A percentile compares a stretch with the other conserved stretches of the same genome.
Conservation (phyloP, 495 filamentous ascomycete genomes). For the Clohesyomyces aquaticus region DNA sequence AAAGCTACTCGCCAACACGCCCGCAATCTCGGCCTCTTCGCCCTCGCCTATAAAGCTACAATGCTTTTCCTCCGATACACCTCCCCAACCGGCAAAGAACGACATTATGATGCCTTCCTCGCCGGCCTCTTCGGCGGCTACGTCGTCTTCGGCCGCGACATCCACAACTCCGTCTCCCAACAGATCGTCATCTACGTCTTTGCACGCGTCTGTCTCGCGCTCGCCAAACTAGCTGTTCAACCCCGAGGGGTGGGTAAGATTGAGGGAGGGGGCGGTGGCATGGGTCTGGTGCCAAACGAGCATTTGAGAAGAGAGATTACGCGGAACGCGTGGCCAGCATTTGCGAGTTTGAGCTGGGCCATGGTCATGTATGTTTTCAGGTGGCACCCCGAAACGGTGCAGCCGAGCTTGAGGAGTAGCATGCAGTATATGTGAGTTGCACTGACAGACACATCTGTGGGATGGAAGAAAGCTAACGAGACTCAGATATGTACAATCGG, state of each 20-base stretch:
- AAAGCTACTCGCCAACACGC: conserved; percentile 90
- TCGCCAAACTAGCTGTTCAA: conserved; percentile 80
- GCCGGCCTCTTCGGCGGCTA: conserved; percentile 93
- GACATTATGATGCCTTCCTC: conserved; percentile 80
- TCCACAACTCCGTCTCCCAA: conserved; percentile 81
- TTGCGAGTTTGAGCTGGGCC: conserved; percentile 87
- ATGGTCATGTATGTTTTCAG: conserved; percentile 94
- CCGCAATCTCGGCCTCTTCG: conserved; percentile 86
- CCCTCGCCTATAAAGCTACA: conserved; percentile 80
- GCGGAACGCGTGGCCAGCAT: conserved; percentile 82
- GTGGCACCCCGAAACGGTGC: conserved; percentile 86
- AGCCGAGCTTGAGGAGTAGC: conserved; percentile 87
- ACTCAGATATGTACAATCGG: conserved; percentile 67
- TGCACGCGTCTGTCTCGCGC: conserved; percentile 80
- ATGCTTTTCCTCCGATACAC: conserved; percentile 72
- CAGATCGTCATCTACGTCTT: conserved; percentile 99
- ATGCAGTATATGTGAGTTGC: conserved; percentile 93
- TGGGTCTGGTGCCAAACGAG: conserved; percentile 48
- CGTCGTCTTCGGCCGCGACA: conserved; percentile 83
- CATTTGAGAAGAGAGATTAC: conserved; percentile 57
- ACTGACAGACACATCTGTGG: not conserved
- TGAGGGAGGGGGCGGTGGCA: conserved; percentile 48
- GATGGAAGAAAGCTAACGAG: conserved; percentile 35
- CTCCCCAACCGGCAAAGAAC: conserved; percentile 63
- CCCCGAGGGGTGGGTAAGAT: conserved; percentile 50